These are phyloP conservation scores for Oryza officinalis DNA, from an alignment of 176 grass and related monocot genomes.

Conservation along the genomic window DNA sequence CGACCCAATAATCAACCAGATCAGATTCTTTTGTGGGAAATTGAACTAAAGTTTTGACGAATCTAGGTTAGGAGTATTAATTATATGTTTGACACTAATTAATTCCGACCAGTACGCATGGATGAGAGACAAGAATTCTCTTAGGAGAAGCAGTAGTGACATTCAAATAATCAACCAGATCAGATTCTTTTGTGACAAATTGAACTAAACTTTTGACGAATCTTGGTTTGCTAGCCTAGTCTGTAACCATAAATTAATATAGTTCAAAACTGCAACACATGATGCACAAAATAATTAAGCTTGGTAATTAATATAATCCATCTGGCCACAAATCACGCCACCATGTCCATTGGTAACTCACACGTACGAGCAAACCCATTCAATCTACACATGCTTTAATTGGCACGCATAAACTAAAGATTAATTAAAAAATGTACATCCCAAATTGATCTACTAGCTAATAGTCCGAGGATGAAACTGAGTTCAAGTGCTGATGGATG, in stretches of 20 bases:
- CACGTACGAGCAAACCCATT: neutral
- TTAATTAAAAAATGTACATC: no score
- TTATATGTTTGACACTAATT: neutral
- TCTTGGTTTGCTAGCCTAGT: neutral
- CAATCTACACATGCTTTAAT: no score
- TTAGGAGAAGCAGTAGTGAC: neutral
- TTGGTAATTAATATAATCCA: neutral
- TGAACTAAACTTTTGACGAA: slow-evolving; percentile 37
- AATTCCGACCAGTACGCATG: neutral
- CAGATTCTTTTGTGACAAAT: neutral
- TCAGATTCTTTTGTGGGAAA: neutral
- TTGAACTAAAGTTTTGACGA: slow-evolving; percentile 37
- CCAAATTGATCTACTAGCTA: no score
- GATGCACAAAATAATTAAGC: neutral
- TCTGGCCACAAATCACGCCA: slow-evolving; percentile 28
- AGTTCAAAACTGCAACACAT: neutral
- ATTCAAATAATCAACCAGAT: slow-evolving; percentile 5
- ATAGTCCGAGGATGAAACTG: no score
- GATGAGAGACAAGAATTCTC: neutral
- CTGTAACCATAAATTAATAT: neutral
- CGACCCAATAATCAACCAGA: neutral
- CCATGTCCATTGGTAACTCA: neutral
- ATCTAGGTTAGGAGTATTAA: no score
- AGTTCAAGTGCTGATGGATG: no score
- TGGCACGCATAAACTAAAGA: no score